These are phyloP conservation scores for Megacollybia marginata DNA, from an alignment of 768 basidiomycete species.

Conservation along the genomic window DNA sequence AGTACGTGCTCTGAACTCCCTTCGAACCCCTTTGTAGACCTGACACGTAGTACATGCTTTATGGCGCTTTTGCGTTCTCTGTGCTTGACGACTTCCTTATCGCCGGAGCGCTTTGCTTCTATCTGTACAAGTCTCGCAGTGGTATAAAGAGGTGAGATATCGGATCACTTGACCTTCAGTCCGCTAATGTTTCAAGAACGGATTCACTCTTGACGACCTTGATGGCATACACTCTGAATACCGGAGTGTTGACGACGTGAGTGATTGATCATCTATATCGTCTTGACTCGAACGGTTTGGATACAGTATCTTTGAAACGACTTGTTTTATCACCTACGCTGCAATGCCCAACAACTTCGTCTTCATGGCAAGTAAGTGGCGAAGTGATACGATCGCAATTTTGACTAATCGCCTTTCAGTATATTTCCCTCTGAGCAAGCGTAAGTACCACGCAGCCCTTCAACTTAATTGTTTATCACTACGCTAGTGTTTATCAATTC, in stretches of 20 bases:
- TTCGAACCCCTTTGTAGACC: neutral
- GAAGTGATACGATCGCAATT: neutral
- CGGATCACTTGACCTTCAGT: neutral
- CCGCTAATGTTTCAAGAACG: neutral
- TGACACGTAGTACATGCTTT: neutral
- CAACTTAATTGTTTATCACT: neutral
- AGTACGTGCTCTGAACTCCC: no score
- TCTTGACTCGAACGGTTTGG: neutral
- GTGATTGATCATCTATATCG: neutral
- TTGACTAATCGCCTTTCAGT: neutral
- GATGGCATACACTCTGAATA: neutral
- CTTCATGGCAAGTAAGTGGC: neutral
- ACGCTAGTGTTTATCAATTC: neutral
- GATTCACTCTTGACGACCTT: neutral
- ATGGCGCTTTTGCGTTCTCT: neutral
- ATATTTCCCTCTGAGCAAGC: neutral
- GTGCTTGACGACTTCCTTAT: neutral
- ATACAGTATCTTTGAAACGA: neutral
- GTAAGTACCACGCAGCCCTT: neutral
- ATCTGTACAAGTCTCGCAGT: neutral
- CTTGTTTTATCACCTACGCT: neutral
- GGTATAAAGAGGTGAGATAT: neutral
- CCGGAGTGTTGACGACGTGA: neutral
- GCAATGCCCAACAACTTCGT: neutral
- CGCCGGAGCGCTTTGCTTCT: neutral